A percentile compares a stretch with the other conserved stretches of the same genome.
phyloP scores from a whole-genome alignment of 2,329 filamentous ascomycete species.

The Fusarium sp. region DNA sequence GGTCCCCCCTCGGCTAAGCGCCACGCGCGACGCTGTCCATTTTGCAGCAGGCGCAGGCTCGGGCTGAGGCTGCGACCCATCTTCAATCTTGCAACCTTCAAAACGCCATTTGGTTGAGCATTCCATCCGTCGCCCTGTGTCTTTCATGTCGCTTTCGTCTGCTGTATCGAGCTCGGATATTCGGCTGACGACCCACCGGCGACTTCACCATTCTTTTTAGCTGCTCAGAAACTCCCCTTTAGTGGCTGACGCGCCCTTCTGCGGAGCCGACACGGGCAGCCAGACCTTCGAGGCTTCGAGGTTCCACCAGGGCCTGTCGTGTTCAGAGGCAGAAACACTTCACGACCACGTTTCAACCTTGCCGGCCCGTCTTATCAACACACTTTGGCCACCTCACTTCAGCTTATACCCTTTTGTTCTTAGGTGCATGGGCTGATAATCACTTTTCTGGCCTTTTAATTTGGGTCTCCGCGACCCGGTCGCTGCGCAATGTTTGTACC shows the following conservation, averaged over 20 bases:
- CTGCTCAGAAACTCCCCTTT: neutral
- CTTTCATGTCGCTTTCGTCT: neutral
- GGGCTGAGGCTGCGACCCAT: constrained; percentile 21
- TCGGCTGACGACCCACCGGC: neutral
- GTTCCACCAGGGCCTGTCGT: constrained; percentile 33
- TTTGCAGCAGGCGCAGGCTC: constrained; percentile 32
- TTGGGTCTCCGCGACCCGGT: constrained; percentile 28
- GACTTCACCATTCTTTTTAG: neutral
- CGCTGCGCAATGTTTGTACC: constrained; percentile 42
- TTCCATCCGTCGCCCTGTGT: constrained; percentile 8
- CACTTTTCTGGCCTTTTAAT: constrained; percentile 19
- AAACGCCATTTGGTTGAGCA: constrained; percentile 27
- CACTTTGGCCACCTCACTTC: neutral
- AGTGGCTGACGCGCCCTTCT: constrained; percentile 20
- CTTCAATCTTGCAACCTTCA: constrained; percentile 37
- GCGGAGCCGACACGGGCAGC: constrained; percentile 18
- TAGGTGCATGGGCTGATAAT: constrained; percentile 36
- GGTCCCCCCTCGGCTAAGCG: constrained; percentile 27
- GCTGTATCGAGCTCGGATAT: neutral
- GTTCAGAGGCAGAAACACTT: constrained; percentile 28
- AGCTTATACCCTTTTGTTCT: constrained; percentile 9
- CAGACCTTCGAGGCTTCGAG: constrained; percentile 20
- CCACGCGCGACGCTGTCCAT: constrained; percentile 37
- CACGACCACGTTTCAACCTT: neutral
- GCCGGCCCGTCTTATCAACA: constrained; percentile 4